Base-by-base conservation (phyloP, 2,329 filamentous ascomycete species). In the Zopfia rhizophila region DNA sequence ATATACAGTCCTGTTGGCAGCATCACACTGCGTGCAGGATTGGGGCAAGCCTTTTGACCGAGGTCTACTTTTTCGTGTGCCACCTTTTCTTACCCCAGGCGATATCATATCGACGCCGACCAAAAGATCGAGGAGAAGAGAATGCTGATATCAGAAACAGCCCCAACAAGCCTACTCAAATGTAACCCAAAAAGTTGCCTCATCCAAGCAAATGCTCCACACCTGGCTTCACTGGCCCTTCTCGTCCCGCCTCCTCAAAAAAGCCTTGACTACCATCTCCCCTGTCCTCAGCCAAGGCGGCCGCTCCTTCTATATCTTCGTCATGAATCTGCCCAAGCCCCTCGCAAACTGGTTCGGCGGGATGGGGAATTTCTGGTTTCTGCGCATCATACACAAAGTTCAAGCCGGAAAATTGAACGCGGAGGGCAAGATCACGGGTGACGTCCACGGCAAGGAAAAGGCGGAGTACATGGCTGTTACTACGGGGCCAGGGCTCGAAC, bases 231-330 rank as follows among this genome's bases (percentile, higher is more conserved):
- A 66, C 8, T 65, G 72, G 8, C 80, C 80, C 2, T 61, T 66
- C n/a, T 75, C 77, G 19, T 67, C 73, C 14, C 69, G 68, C 11
- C 74, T 79, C 16, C 60, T 82, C 13, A 66, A 69, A 24, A 78
- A 75, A 29, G 77, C 76, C 1, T 47, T 74, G 10, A 60, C 60
- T 7, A 74, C 74, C 1, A 44, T 81, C n/a, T 61, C 57, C 12
- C 80, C 81, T 1, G 61, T 84, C 1, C 23, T 76, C n/a, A 64
- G 64, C 14, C 82, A 85, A 53, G 48, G 79, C 16, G 38, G 61
- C 7, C 69, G 75, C 40, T 83, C 80, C 2, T 77, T 78, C 46
- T 85, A 85, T 55, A 73, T 83, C 37, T 83, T 83, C 52, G 73
- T 72, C 11, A 78, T 84, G 65, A 74, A 78, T 29, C 66, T 84